These are phyloP conservation scores for Paramecium tetraurelia DNA, from an alignment of 73 alveolate genomes.

Conservation along the genomic window DNA sequence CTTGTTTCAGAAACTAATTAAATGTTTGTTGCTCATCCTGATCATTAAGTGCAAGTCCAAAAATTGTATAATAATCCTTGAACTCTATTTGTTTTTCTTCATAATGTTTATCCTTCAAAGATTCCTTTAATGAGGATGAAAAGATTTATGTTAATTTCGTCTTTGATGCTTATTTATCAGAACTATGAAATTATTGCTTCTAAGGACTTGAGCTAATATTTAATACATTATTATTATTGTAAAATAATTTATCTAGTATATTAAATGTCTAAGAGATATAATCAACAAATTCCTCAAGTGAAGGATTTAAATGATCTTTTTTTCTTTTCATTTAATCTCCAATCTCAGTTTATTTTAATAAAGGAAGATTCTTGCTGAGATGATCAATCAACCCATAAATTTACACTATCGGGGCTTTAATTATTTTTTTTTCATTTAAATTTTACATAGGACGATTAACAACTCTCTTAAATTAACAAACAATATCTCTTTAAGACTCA, in stretches of 20 bases:
- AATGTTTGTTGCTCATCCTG: not conserved
- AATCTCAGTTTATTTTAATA: not conserved
- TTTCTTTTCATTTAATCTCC: not conserved
- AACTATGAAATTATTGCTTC: not conserved
- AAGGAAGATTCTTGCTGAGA: not conserved
- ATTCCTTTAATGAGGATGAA: not conserved
- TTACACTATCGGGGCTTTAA: not conserved
- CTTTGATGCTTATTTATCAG: not conserved
- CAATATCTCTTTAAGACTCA: not conserved
- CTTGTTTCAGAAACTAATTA: not conserved
- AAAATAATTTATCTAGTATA: not conserved
- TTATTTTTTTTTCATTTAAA: not conserved
- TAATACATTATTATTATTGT: not conserved
- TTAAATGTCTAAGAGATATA: not conserved
- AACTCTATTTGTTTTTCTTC: not conserved
- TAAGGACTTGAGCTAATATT: not conserved
- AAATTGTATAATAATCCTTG: not conserved
- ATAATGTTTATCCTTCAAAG: not conserved
- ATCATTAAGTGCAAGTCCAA: not conserved
- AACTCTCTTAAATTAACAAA: not conserved
- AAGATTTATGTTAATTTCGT: not conserved
- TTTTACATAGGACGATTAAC: not conserved
- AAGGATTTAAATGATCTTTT: not conserved
- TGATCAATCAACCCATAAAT: not conserved
- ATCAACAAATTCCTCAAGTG: not conserved